phyloP scores from a whole-genome alignment of 495 filamentous ascomycete species.

The Cenococcum geophilum region DNA sequence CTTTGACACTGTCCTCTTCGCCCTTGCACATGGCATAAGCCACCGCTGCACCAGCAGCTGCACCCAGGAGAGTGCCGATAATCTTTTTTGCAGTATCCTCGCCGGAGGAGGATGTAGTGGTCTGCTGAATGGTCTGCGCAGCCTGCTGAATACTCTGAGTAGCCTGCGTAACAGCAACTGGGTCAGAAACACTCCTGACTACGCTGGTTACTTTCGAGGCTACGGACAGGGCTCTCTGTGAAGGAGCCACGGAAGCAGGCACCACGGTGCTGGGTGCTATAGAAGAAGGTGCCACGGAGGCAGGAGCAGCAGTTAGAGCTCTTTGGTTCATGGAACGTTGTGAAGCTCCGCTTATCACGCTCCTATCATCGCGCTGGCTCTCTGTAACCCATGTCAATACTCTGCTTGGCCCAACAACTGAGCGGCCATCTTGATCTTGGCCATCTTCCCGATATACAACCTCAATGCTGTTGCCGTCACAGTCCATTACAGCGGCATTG shows the following conservation, averaged over 20 bases:
- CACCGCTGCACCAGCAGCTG: slow-evolving; percentile 65
- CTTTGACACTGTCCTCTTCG: slow-evolving; percentile 42
- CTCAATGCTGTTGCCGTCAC: slow-evolving; percentile 57
- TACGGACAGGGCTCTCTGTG: slow-evolving; percentile 13
- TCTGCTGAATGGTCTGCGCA: slow-evolving; percentile 27
- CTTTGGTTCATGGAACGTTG: neutral
- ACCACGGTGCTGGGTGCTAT: too few species aligned
- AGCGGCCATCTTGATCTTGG: slow-evolving; percentile 24
- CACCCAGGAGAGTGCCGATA: slow-evolving; percentile 70
- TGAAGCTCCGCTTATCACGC: slow-evolving; percentile 26
- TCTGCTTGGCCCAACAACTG: slow-evolving; percentile 30
- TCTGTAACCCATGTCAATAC: slow-evolving; percentile 37
- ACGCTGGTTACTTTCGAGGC: slow-evolving; percentile 23
- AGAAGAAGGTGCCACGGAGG: slow-evolving; percentile 9
- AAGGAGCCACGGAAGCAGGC: slow-evolving; percentile 12
- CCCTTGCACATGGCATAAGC: slow-evolving; percentile 64
- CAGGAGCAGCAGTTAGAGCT: slow-evolving; percentile 1
- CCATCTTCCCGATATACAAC: slow-evolving; percentile 46
- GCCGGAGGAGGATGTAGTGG: slow-evolving; percentile 35
- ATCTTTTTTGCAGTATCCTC: slow-evolving; percentile 52
- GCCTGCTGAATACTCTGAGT: neutral
- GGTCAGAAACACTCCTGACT: slow-evolving; percentile 28
- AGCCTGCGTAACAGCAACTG: slow-evolving; percentile 13
- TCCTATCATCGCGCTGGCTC: slow-evolving; percentile 24
- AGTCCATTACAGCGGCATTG: slow-evolving; percentile 56